Evolutionary conservation across 441 rosid species (phyloP), one percentile per base, ranked within the genome.

Genomic region (Isatis lusitanica): DNA sequence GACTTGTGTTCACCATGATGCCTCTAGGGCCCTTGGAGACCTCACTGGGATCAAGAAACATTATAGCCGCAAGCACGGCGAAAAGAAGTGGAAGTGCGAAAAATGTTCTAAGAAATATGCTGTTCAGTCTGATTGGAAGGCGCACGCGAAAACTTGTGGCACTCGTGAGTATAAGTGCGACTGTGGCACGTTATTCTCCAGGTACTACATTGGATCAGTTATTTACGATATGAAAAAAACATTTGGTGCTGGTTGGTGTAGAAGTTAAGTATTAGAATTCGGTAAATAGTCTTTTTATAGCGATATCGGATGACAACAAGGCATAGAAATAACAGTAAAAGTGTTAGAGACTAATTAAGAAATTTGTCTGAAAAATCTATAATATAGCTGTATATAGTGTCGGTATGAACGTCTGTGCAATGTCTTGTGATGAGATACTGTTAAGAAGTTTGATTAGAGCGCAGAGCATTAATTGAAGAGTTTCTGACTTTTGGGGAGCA

Each of bases 41-140:
- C 87, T 93, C 48, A 93, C 98, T 0, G 98, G 98, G 65, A 84
- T 93, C 55, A 93, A 93, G 90, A 93, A 93, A 73, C 98, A 93
- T 55, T 93, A 64, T 61, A 89, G 95, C 81, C 85, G 98, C 58
- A 93, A 90, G 60, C 98, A 93, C 50, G 98, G 98, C 0, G 98
- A 93, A 74, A 93, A 93, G 92, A 93, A 93, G 63, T 92, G 93
- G 93, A 92, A 92, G 71, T 92, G 97, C 7, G 97, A 92, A 82
- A 92, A 87, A 78, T 92, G 97, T 63, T 87, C 96, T 4, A 90
- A 92, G 85, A 90, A 87, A 63, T 93, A 93, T 50, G 98, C 98
- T 17, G 98, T 92, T 76, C 89, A 83, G 30, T 92, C 98, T 6
- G 98, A 92, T 76, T 92, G 95, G 97, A 92, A 92, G 71, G 98